Base-by-base conservation (phyloP, 2,329 filamentous ascomycete genomes). In the Monilinia polystroma region DNA sequence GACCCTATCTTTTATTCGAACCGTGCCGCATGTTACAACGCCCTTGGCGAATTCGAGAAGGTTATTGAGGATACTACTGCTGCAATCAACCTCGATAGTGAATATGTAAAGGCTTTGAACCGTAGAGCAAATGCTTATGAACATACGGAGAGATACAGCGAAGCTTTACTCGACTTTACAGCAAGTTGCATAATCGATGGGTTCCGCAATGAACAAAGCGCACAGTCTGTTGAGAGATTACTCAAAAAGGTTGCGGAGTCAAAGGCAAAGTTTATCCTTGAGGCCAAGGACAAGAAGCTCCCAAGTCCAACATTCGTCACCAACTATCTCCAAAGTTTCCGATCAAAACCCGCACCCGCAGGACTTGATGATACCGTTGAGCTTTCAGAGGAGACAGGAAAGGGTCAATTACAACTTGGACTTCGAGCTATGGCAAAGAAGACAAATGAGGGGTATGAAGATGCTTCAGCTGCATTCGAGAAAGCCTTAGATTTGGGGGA, bases 1-100 rank as follows among this genome's bases (percentile, higher is more conserved):
- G 95, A 99, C 76, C 93, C 95, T 43, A 93, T 99, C 78, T 99
- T 95, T 84, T 99, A 96, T 85, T 98, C 95, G 71, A 99, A 99
- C 85, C 90, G 95, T 74, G 95, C 95, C 67, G 95, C 95, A 65
- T 99, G 95, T 85, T 96, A 93, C 82, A 98, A 97, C 78, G 93
- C 95, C 72, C 87, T 95, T 77, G 88, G 87, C 71, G 86, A 97
- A 75, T 99, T 94, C 93, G 90, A 96, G 60, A 94, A 95, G 83
- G 95, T 98, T 67, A 90, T 99, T 70, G 94, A 96, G 75, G 95
- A 99, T 77, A 98, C 95, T 66, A 97, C 92, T 43, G 94, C 95
- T 64, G 95, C 95, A 71, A 89, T 99, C 80, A 90, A 86, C 77
- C 90, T 99, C 80, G 92, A 99, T 78, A 90, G 90, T 73, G 91